These are phyloP conservation scores for Wickerhamomyces sydowiorum DNA, from an alignment of 805 yeast genomes.

Conservation along the genomic window DNA sequence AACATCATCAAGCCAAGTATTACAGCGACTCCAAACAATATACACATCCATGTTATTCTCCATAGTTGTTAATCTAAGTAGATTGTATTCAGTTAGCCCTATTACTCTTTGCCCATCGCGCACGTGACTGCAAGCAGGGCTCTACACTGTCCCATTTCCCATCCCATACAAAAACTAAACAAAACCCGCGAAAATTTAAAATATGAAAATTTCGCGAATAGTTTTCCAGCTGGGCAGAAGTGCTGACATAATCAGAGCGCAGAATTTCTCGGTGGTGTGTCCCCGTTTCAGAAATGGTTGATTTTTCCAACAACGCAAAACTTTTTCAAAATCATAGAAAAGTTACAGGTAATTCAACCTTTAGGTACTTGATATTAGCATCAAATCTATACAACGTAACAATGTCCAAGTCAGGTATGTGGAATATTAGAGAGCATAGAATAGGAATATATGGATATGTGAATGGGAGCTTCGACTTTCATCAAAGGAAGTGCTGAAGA, in stretches of 20 bases:
- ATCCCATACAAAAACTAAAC: background rate
- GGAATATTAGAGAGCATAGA: background rate
- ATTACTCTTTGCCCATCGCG: background rate
- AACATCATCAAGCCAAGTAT: no score
- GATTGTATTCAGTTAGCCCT: no score
- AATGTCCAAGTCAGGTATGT: constrained; percentile 3
- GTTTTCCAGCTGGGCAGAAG: background rate
- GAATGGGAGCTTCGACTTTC: background rate
- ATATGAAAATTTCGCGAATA: background rate
- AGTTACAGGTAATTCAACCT: background rate
- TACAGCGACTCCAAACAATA: no score
- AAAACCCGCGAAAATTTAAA: background rate
- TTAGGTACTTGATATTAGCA: background rate
- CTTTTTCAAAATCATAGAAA: background rate
- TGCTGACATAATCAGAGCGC: no score
- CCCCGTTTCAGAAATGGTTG: background rate
- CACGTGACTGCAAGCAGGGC: background rate
- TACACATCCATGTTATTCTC: no score
- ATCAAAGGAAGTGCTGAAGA: background rate
- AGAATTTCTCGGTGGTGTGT: no score
- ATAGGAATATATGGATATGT: background rate
- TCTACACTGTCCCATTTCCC: background rate
- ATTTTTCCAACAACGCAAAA: background rate
- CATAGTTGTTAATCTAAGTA: no score
- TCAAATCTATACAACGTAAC: background rate